Evolutionary conservation across 2,329 filamentous ascomycete species (phyloP).

Genomic region (Aspergillus candidus): DNA sequence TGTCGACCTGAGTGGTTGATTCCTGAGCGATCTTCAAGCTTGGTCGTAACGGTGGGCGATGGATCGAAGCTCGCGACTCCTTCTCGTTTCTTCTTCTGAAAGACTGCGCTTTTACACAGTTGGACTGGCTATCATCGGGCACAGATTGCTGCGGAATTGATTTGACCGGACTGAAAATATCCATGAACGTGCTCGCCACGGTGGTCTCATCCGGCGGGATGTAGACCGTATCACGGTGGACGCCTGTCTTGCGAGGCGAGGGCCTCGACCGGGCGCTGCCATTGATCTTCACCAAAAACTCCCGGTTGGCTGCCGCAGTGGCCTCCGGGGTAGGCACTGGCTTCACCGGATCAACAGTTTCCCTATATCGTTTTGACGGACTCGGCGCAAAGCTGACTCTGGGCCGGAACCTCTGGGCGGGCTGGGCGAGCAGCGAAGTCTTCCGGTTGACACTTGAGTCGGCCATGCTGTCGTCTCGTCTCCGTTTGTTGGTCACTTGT

Average conservation of each 20-base stretch:
- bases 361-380: constrained; percentile 8
- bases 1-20: constrained; percentile 37
- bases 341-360: too few species aligned
- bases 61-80: constrained; percentile 15
- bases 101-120: constrained; percentile 31
- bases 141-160: constrained; percentile 6
- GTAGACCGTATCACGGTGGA: constrained; percentile 36
- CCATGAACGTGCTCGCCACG: constrained; percentile 40
- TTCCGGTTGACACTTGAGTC: constrained; percentile 16
- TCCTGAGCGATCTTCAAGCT: constrained; percentile 37
- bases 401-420: constrained; percentile 36
- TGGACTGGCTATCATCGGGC: constrained; percentile 20
- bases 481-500: constrained; percentile 9
- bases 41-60: constrained; percentile 45
- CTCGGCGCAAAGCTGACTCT: constrained; percentile 24
- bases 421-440: constrained; percentile 34
- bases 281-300: constrained; percentile 12
- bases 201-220: constrained; percentile 40
- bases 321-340: constrained; percentile 2
- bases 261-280: constrained; percentile 9
- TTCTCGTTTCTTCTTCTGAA: constrained; percentile 26
- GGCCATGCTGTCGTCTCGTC: constrained; percentile 14
- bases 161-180: constrained; percentile 38
- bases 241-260: constrained; percentile 22
- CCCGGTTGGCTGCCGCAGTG: constrained; percentile 11